Evolutionary conservation across 352 stramenopile species (phyloP), one percentile per base, ranked within the genome.

Genomic region (Phytophthora pluvialis): DNA sequence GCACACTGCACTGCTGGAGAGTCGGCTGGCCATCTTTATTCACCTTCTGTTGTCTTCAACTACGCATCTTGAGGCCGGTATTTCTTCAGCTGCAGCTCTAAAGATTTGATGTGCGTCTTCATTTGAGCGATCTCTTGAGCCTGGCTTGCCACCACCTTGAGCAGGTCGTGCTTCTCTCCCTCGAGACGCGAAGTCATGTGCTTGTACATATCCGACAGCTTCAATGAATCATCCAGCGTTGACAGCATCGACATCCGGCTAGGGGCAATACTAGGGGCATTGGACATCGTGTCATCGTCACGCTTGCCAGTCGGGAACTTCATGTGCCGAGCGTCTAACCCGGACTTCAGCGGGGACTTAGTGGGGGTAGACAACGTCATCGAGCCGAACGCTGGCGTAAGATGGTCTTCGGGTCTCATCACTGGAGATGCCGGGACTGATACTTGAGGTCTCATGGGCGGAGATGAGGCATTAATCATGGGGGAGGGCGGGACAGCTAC

Each of bases 121-220:
- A 94, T 82, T 56, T 82, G 71, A 50, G 85, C 78, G 46, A 94
- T 91, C 49, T 92, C 82, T 45, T 91, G 77, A 1, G 86, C 72
- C 39, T 94, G 86, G 28, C 73, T 78, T 0, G 83, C 60, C 4
- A 94, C 72, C 5, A 93, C 74, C 61, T 89, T 79, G 5, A 94
- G 69, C 50, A 94, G 57, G 40, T 91, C 83, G 52, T 78, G 78
- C 60, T 94, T 94, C 54, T 94, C 86, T 8, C 64, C 69, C 44
- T 94, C 75, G n/a, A 94, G 52, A 11, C 86, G 78, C 39, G 86
- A 65, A 12, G 81, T 76, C 84, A 93, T 94, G 57, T 90, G 79
- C 60, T 93, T 92, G 78, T 93, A 94, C 83, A 92, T 89, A 62
- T 88, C 78, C 15, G 77, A 85, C n/a, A 94, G 59, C 42, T 80